Evolutionary conservation across 305 asterid species (phyloP), one percentile per base, ranked within the genome.

Genomic region (Rubia occidens): DNA sequence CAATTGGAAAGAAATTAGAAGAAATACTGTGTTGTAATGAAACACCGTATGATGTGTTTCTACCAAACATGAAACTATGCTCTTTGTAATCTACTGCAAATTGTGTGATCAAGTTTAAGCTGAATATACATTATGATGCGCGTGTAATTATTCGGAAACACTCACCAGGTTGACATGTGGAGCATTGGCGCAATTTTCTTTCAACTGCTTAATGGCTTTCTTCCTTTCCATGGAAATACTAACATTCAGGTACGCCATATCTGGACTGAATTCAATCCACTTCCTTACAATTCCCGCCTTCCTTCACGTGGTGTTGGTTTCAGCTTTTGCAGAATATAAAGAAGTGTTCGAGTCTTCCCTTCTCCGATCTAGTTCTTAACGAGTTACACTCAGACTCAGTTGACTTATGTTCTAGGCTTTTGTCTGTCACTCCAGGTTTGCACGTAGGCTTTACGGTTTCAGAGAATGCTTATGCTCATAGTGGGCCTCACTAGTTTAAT

Each of bases 171-270:
- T 62, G 90, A 83, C 72, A 83, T 83, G 86, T 85, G 84, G 88
- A 82, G 90, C 58, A 67, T 80, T 21, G 90, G 87, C 55, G 78
- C 79, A 53, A 80, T 85, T 75, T 82, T 83, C 44, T 85, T 85
- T 72, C 87, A 85, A 71, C 88, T 85, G 68, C 83, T 83, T 45
- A 85, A 82, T 72, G 88, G 85, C 61, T 80, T 56, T 68, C 90
- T 82, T 37, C 90, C 88, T 60, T 85, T 83, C 18, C 68, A 26
- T 26, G 88, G 90, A 68, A 64, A 63, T 75, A 74, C 77, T 55
- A 78, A 54, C 55, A 82, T 82, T 53, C 84, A 82, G 85, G 86
- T 84, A 78, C 32, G n/a, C n/a, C 74, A 40, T 11, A 60, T 67
- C 61, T 65, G 37, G 56, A 35, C 49, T 68, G 54, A 60, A 55